phyloP scores from a whole-genome alignment of 2,329 filamentous ascomycete species.

The Neofusicoccum laricinum region DNA sequence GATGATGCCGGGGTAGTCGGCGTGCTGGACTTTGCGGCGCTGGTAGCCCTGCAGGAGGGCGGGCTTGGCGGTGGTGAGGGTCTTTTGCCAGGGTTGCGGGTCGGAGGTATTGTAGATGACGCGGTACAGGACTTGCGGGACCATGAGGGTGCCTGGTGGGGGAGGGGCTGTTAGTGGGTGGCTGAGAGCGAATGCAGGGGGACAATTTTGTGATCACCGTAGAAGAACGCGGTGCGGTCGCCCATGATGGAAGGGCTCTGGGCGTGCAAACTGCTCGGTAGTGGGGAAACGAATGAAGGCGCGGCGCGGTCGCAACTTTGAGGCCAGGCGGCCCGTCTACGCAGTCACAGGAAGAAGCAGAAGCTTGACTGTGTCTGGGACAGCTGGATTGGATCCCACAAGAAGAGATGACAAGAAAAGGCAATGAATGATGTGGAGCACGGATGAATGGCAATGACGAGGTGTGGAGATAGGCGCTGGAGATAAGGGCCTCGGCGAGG shows the following conservation, averaged over 20 bases:
- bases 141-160: constrained; percentile 64
- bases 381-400: no score
- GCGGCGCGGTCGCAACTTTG: neutral
- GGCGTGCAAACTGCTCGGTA: neutral
- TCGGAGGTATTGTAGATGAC: constrained; percentile 67
- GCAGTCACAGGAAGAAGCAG: no score
- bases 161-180: neutral
- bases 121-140: constrained; percentile 78
- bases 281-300: neutral
- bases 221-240: constrained; percentile 59
- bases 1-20: constrained; percentile 80
- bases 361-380: no score
- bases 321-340: no score
- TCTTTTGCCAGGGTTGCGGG: constrained; percentile 47
- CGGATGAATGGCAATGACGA: neutral
- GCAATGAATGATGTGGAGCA: no score
- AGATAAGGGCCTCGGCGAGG: constrained; percentile 2
- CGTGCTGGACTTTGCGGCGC: constrained; percentile 64
- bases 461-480: neutral
- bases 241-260: neutral
- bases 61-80: constrained; percentile 63
- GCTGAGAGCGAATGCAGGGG: constrained; percentile 1
- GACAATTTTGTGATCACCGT: constrained; percentile 43
- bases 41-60: constrained; percentile 73
- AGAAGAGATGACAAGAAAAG: no score